These are phyloP conservation scores for Articulospora tetracladia DNA, from an alignment of 495 filamentous ascomycete species.

Conservation along the genomic window DNA sequence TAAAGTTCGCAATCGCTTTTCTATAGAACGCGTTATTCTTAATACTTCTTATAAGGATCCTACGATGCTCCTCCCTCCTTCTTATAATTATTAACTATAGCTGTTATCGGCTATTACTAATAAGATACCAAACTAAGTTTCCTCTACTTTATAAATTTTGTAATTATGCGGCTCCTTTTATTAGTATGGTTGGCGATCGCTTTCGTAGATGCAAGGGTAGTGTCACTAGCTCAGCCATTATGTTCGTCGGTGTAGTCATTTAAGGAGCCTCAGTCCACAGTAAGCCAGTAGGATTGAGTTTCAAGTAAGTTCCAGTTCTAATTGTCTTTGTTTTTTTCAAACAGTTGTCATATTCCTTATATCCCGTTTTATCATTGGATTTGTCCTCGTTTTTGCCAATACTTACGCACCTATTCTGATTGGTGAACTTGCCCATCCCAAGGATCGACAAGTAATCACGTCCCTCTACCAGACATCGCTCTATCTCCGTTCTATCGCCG, in stretches of 20 bases:
- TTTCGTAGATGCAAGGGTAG: no score
- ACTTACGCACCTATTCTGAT: conserved; percentile 24
- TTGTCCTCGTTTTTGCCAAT: conserved; percentile 18
- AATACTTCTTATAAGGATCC: no score
- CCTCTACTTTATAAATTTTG: no score
- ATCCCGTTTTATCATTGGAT: conserved; percentile 10
- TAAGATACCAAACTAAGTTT: no score
- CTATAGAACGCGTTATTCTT: no score
- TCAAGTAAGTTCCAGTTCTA: not conserved
- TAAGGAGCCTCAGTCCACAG: not conserved
- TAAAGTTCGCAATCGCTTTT: no score
- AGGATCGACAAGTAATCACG: conserved; percentile 25
- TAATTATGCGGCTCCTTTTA: no score
- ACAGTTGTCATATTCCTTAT: conserved; percentile 30
- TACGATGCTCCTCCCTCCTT: no score
- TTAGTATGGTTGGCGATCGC: no score
- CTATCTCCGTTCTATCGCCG: conserved; percentile 11
- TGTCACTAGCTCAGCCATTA: conserved; percentile 44
- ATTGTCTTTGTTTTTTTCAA: not conserved
- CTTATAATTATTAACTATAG: no score
- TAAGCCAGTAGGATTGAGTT: not conserved
- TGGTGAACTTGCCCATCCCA: conserved; percentile 28
- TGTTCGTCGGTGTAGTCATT: conserved; percentile 43
- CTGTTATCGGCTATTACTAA: no score
- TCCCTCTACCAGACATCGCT: conserved; percentile 22